phyloP scores from a whole-genome alignment of 2,329 filamentous ascomycete genomes.

The Arthrinium puccinioides region DNA sequence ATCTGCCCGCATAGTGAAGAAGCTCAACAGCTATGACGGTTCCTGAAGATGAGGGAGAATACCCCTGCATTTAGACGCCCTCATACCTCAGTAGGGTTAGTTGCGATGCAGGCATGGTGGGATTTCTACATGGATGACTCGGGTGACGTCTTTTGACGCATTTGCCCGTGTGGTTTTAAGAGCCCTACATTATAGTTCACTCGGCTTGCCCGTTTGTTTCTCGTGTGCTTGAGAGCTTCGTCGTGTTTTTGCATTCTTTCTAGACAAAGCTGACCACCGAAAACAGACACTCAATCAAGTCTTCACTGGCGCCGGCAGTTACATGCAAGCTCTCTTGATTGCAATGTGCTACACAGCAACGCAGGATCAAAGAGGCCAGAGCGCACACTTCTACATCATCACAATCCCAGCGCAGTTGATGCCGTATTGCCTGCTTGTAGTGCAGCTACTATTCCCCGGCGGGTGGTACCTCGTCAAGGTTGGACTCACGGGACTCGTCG shows the following conservation, averaged over 20 bases:
- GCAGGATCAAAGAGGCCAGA: constrained; percentile 74
- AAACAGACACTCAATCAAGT: constrained; percentile 44
- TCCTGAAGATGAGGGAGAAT: constrained; percentile 80
- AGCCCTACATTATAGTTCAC: constrained; percentile 49
- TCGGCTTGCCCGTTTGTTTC: too few species aligned
- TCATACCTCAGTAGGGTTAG: constrained; percentile 51
- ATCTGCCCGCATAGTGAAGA: constrained; percentile 72
- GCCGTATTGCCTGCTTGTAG: constrained; percentile 70
- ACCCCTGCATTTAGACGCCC: constrained; percentile 63
- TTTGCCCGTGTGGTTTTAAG: constrained; percentile 52
- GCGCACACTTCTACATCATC: constrained; percentile 74
- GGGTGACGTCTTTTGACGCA: constrained; percentile 46
- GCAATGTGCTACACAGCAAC: constrained; percentile 78
- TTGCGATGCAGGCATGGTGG: constrained; percentile 69
- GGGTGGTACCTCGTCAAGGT: constrained; percentile 50
- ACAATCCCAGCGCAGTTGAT: constrained; percentile 76
- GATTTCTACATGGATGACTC: constrained; percentile 65
- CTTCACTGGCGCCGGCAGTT: constrained; percentile 42
- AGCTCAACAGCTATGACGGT: constrained; percentile 66
- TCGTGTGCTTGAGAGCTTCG: too few species aligned
- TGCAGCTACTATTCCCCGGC: constrained; percentile 60
- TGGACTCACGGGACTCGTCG: constrained; percentile 71
- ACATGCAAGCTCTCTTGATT: constrained; percentile 62
- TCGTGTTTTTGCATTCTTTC: constrained; percentile 3
- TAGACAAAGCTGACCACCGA: constrained; percentile 17